Conservation (phyloP, 1,284 basidiomycete species). For the Trichosporon inkin region DNA sequence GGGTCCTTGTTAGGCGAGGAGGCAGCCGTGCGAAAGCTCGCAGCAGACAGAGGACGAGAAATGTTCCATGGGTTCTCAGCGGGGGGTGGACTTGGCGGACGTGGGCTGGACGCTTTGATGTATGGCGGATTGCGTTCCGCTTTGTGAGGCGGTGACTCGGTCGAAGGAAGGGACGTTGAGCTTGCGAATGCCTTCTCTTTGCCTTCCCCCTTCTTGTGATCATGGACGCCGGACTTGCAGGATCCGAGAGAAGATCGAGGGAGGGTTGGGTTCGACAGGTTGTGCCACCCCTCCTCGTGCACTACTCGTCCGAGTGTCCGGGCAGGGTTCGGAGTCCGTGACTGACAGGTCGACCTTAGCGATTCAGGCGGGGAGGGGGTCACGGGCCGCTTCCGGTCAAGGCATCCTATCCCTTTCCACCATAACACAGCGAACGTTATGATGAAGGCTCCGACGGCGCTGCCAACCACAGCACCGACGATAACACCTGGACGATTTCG, state of each 20-base stretch:
- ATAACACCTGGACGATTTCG: constrained; percentile 5
- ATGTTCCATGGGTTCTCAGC: not conserved
- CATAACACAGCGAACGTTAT: not conserved
- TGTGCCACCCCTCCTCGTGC: constrained; percentile 4
- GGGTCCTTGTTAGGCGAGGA: not conserved
- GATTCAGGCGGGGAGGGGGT: constrained; percentile 1
- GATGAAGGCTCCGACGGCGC: not conserved
- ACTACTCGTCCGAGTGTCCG: not conserved
- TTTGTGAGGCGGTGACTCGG: not conserved
- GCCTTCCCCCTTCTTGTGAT: not conserved
- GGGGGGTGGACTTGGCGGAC: not conserved
- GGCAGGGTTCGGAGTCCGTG: not conserved
- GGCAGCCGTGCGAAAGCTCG: not conserved
- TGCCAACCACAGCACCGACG: constrained; percentile 1
- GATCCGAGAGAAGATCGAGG: not conserved
- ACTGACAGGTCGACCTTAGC: not conserved
- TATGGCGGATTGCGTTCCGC: not conserved
- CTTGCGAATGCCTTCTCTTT: not conserved
- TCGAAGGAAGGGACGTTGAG: not conserved
- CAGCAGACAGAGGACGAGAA: not conserved
- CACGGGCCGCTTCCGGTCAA: not conserved
- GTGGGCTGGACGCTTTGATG: not conserved
- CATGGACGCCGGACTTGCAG: not conserved
- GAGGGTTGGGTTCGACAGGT: not conserved
- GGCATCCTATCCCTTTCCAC: constrained; percentile 6